A percentile compares a stretch with the other conserved stretches of the same genome.
These are phyloP conservation scores for Xanthoconium separans DNA, from an alignment of 1,284 basidiomycete species.

Conservation along the genomic window DNA sequence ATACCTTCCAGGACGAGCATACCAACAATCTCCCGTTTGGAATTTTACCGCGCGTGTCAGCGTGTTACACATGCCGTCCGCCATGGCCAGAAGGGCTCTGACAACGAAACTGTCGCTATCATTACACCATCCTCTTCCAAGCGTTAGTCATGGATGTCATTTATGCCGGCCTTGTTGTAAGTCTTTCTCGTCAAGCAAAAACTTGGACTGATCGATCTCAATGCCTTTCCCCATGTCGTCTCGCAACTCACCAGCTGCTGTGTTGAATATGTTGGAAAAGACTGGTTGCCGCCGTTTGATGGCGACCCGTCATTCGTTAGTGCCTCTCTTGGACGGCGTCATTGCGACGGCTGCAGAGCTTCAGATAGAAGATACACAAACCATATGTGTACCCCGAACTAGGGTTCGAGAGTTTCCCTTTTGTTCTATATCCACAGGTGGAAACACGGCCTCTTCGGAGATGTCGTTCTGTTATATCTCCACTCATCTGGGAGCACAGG, in stretches of 20 bases:
- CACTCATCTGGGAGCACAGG: conserved; percentile 33
- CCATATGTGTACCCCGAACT: conserved; percentile 33
- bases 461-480: conserved; percentile 15
- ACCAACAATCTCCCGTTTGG: conserved; percentile 7
- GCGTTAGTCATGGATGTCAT: conserved; percentile 31
- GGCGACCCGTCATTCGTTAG: conserved; percentile 28
- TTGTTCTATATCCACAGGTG: conserved; percentile 26
- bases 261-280: conserved; percentile 33
- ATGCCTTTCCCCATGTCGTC: conserved; percentile 37
- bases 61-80: conserved; percentile 30
- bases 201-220: not conserved
- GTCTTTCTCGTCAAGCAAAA: too few species aligned
- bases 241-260: conserved; percentile 36
- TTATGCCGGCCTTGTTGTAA: conserved; percentile 33
- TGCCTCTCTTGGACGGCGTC: conserved; percentile 27
- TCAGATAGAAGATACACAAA: conserved; percentile 33
- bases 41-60: conserved; percentile 31
- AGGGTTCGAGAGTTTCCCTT: conserved; percentile 16
- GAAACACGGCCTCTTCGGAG: not conserved
- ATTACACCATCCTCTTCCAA: conserved; percentile 35
- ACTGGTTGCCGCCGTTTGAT: conserved; percentile 33
- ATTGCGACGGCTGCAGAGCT: conserved; percentile 19
- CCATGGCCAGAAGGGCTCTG: conserved; percentile 13
- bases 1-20: conserved; percentile 16
- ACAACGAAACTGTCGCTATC: conserved; percentile 26